Evolutionary conservation across 2,329 filamentous ascomycete species (phyloP), one percentile per base, ranked within the genome.

Genomic region (Sporothrix brasiliensis): DNA sequence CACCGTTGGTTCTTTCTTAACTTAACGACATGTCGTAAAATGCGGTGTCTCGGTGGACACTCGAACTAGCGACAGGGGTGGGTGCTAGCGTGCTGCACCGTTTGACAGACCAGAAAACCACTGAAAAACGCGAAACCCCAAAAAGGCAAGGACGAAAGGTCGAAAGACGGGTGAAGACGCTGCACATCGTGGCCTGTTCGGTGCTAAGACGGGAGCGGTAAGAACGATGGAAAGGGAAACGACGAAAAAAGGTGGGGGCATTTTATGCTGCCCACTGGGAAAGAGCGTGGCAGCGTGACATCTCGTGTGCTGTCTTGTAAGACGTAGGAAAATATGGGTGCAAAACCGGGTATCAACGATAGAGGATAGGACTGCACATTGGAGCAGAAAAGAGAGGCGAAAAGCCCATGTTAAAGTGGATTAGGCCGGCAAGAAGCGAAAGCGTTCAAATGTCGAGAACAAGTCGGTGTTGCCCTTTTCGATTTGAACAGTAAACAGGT

Each of bases 41-140:
- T 41, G 41, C 34, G 19, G 34, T 60, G 54, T 13, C 41, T 47
- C 11, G 47, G 52, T 54, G 52, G 52, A 5, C 9, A 54, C 21
- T n/a, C 49, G 16, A 50, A 44, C 11, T 10, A 14, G 5, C 7
- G 41, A 34, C 61, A 50, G 41, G 61, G 61, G 44, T 11, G 16
- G 24, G 3, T 24, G 65, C 66, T 68, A 68, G 66, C 66, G 66
- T 24, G 24, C n/a, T 47, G 66, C 50, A 54, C 66, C 66, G 66
- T 68, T 68, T 52, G 27, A 53, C 63, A 30, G 65, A 13, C 66
- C 7, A 41, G 27, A 27, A 65, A 52, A 39, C 27, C 16, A n/a
- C 14, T 11, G 19, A 34, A 65, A 49, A 54, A 27, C 49, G 49
- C 63, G n/a, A 67, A 66, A 53, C 14, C 63, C 27, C 41, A 39